Evolutionary conservation across 306 rosid species (phyloP), one percentile per base, ranked within the genome.

Genomic region (Dalbergia cochinchinensis): DNA sequence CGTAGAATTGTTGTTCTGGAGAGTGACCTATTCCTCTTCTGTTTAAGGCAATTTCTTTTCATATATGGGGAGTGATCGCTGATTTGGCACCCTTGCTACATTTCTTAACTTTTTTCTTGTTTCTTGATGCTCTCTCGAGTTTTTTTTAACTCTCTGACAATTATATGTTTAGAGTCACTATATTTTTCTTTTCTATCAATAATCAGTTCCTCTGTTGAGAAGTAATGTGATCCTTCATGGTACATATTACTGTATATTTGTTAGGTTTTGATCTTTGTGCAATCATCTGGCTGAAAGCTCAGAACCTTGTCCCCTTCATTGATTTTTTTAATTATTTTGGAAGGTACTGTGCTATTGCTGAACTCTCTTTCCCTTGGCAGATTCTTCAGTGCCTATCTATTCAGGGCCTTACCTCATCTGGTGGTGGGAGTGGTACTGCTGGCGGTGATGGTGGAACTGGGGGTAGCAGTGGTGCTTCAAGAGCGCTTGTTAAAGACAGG

Each of bases 401-500:
- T 78, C 94, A 92, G 80, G 97, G 98, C 48, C 89, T 95, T 77
- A 74, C 92, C 78, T 95, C 98, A 60, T 95, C 99, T 13, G 91
- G 97, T 50, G 97, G 97, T 61, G 97, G 94, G 35, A 87, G 94
- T 58, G 78, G 94, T 19, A 50, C 86, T 20, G 90, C 75, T 3
- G 90, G 90, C 44, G 91, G 89, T 62, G 97, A 92, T 68, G 93
- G 90, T 70, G 95, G 92, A 73, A 82, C 80, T 9, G 97, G 98
- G 71, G 83, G 83, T 57, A 90, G 92, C 61, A 95, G 99, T 22
- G 99, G 99, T 78, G 98, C 83, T 79, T 93, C 98, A n/a, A 90
- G 97, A 81, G 98, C 94, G 19, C n/a, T 91, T 77, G 90, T 95
- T 83, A 95, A 93, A 85, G 98, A 95, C 71, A 88, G 97, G 99